Evolutionary conservation across 768 basidiomycete genomes (phyloP).

Genomic region (Mycena haematopus): DNA sequence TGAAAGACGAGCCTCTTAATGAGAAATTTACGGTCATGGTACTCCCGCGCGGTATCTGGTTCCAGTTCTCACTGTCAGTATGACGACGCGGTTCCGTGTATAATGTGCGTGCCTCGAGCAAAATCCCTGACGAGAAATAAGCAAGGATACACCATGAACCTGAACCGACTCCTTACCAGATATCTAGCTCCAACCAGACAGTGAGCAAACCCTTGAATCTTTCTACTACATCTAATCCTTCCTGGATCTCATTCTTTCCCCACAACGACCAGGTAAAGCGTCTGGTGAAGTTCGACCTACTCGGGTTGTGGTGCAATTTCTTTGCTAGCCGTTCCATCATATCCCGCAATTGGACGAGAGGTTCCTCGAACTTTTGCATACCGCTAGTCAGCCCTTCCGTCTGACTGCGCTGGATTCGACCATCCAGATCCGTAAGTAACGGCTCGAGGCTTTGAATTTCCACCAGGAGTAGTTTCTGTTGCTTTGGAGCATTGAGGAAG

Average conservation of each 20-base stretch:
- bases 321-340: not conserved
- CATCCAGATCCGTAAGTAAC: not conserved
- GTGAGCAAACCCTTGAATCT: not conserved
- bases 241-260: not conserved
- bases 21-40: too few species aligned
- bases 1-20: too few species aligned
- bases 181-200: not conserved
- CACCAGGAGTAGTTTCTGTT: not conserved
- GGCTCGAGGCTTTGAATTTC: not conserved
- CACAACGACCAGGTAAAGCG: slow-evolving; percentile 2
- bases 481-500: not conserved
- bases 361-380: not conserved
- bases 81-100: too few species aligned
- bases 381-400: not conserved
- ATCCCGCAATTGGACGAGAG: not conserved
- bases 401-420: not conserved
- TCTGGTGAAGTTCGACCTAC: not conserved
- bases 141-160: too few species aligned
- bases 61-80: too few species aligned
- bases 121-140: not conserved
- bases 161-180: not conserved
- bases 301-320: not conserved
- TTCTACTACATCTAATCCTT: not conserved
- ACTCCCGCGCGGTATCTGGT: too few species aligned
- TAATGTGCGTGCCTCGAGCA: not conserved